These are phyloP conservation scores for Echinochloa phyllopogon DNA, from an alignment of 176 grass and related monocot genomes.

Conservation along the genomic window DNA sequence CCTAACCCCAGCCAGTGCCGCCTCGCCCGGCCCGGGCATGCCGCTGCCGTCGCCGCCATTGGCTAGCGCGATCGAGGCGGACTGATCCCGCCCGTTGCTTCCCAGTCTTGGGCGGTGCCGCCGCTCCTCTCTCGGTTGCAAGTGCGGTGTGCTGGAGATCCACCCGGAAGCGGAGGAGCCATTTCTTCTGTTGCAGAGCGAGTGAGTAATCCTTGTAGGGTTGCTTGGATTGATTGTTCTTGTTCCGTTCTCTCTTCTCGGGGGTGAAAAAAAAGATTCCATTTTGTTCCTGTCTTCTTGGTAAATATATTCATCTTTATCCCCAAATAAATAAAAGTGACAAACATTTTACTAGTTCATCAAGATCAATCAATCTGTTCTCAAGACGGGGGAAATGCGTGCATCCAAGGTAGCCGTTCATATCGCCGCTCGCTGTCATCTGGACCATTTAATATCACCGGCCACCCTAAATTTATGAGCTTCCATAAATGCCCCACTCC, in stretches of 20 bases:
- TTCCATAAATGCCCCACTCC: constrained; percentile 42
- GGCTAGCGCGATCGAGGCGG: neutral
- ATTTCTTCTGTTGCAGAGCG: neutral
- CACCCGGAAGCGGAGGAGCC: neutral
- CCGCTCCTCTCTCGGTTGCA: neutral
- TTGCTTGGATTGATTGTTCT: neutral
- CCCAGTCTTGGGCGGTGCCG: neutral
- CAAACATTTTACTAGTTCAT: neutral
- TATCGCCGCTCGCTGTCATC: neutral
- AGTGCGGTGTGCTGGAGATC: neutral
- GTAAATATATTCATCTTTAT: neutral
- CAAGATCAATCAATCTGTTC: neutral
- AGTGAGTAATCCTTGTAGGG: neutral
- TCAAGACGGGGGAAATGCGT: neutral
- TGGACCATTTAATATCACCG: constrained; percentile 30
- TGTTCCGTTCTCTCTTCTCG: neutral
- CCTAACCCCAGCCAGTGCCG: constrained; percentile 28
- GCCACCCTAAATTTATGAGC: constrained; percentile 34
- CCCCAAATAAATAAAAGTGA: neutral
- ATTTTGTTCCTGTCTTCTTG: neutral
- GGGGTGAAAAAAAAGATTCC: neutral
- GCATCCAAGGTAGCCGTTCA: constrained; percentile 31
- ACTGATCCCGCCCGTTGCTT: neutral
- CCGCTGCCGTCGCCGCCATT: constrained; percentile 22
- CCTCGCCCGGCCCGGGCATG: neutral